phyloP scores from a whole-genome alignment of 345 rosid species.

The Bruguiera gymnorhiza region DNA sequence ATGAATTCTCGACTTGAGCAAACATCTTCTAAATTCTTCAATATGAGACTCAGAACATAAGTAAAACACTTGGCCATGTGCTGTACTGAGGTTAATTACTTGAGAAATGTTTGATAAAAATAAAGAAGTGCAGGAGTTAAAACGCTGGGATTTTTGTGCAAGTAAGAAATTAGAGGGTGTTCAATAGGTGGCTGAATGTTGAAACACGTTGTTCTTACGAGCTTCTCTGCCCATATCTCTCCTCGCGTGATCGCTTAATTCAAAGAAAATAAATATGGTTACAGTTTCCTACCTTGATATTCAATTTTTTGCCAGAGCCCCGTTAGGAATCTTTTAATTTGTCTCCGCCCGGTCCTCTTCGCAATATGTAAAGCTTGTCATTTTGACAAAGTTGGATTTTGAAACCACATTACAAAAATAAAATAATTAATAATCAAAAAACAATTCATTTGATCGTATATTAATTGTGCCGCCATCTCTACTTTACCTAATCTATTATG shows the following conservation, averaged over 20 bases:
- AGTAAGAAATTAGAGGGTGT: too few relatives aligned
- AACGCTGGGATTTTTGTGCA: too few relatives aligned
- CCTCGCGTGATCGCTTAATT: conserved; percentile 20
- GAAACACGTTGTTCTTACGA: background rate
- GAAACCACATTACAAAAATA: too few relatives aligned
- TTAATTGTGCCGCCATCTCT: background rate
- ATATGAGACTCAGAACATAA: too few relatives aligned
- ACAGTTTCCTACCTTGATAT: conserved; percentile 25
- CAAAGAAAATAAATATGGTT: conserved; percentile 15
- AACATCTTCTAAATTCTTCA: too few relatives aligned
- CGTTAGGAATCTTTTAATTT: conserved; percentile 16
- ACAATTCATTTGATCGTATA: background rate
- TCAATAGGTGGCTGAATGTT: background rate
- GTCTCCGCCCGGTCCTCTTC: conserved; percentile 3
- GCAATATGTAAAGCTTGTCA: background rate
- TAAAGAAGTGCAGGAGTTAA: too few relatives aligned
- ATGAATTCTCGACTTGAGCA: background rate
- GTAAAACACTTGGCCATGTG: too few relatives aligned
- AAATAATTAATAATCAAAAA: background rate
- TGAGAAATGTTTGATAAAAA: too few relatives aligned
- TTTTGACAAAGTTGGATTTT: background rate
- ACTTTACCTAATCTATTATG: background rate
- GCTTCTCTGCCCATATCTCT: background rate
- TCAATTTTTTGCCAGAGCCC: background rate
- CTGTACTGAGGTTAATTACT: too few relatives aligned